Conservation (phyloP, 1,139 yeast species). For the Geotrichum restrictum region DNA sequence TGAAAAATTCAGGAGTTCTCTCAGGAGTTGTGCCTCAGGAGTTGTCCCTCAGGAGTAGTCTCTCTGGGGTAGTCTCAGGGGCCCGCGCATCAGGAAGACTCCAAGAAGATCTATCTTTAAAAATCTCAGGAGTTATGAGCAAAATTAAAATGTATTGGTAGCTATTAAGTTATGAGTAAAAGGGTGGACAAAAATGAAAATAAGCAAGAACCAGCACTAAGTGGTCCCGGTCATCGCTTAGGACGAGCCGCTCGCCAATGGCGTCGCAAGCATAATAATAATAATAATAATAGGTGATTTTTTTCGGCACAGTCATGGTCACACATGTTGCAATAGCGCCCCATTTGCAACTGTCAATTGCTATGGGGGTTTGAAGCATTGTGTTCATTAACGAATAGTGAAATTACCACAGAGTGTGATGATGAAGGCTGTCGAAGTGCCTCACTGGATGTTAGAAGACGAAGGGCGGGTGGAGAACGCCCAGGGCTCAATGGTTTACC, state of each 20-base stretch:
- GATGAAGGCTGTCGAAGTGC: constrained; percentile 2
- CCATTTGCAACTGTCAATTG: no score
- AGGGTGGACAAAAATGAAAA: not conserved
- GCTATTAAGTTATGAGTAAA: not conserved
- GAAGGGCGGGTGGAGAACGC: constrained; percentile 1
- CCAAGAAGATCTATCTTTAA: no score
- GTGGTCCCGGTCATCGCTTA: no score
- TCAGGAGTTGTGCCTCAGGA: not conserved
- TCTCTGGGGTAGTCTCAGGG: no score
- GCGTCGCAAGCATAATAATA: not conserved
- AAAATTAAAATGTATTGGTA: no score
- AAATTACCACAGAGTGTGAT: not conserved
- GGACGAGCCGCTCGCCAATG: no score
- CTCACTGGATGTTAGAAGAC: constrained; percentile 3
- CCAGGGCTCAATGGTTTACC: constrained; percentile 5
- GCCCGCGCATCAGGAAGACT: no score
- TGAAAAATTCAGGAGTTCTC: not conserved
- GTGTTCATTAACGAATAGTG: no score
- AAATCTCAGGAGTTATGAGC: no score
- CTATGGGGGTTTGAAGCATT: not conserved
- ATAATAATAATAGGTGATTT: not conserved
- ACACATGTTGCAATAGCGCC: not conserved
- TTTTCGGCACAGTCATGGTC: not conserved
- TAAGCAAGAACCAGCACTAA: no score
- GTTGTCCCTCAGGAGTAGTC: no score